phyloP scores from a whole-genome alignment of 1,284 basidiomycete genomes.

The Sutorius eximius region DNA sequence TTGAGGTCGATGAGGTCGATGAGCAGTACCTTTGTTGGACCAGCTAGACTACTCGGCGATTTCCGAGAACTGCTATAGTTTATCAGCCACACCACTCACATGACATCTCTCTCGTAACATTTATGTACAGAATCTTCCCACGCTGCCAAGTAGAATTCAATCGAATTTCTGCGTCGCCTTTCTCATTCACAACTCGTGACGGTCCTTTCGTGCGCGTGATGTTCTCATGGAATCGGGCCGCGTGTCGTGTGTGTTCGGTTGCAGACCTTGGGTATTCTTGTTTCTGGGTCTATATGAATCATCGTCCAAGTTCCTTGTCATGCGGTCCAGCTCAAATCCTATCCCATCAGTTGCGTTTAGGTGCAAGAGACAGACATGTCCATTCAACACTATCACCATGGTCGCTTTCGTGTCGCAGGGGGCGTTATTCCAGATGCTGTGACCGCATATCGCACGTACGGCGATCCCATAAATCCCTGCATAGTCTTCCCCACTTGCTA shows the following conservation, averaged over 20 bases:
- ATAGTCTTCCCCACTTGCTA: constrained; percentile 44
- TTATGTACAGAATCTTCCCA: background rate
- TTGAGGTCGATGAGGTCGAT: constrained; percentile 54
- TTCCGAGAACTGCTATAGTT: constrained; percentile 37
- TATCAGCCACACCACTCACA: constrained; percentile 32
- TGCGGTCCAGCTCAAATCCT: background rate
- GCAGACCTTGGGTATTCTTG: background rate
- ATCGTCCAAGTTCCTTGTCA: background rate
- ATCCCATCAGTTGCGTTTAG: background rate
- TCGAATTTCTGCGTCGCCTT: background rate
- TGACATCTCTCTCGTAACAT: background rate
- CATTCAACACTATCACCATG: constrained; percentile 40
- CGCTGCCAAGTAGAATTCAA: background rate
- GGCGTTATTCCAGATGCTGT: constrained; percentile 40
- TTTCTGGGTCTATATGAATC: constrained; percentile 11
- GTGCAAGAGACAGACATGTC: constrained; percentile 19
- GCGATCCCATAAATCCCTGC: constrained; percentile 38
- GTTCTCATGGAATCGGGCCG: constrained; percentile 11
- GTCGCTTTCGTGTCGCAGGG: constrained; percentile 37
- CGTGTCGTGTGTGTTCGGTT: background rate
- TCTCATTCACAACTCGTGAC: background rate
- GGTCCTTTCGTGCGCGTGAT: background rate
- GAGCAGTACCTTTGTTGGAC: constrained; percentile 24
- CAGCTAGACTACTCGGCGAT: constrained; percentile 17
- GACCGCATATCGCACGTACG: constrained; percentile 41